These are phyloP conservation scores for Volvox reticuliferus DNA, from an alignment of 139 green algal genomes.

Conservation along the genomic window DNA sequence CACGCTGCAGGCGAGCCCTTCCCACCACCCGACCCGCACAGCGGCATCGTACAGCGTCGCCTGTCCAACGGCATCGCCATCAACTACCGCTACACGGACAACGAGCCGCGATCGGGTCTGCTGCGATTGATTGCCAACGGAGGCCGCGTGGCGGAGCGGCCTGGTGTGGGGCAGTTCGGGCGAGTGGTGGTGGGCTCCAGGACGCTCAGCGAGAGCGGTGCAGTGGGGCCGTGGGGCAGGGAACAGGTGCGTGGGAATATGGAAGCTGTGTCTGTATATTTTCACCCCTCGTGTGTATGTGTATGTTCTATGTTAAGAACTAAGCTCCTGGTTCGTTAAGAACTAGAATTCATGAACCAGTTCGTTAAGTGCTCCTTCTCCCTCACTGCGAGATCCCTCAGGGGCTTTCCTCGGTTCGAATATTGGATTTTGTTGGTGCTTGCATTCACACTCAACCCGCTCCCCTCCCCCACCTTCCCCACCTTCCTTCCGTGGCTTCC, in stretches of 20 bases:
- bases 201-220: slow-evolving; percentile 87
- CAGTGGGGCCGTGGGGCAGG: slow-evolving; percentile 83
- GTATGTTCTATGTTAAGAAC: too few species aligned
- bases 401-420: too few species aligned
- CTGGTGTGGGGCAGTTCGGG: slow-evolving; percentile 78
- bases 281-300: too few species aligned
- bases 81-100: slow-evolving; percentile 93
- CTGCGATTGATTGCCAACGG: slow-evolving; percentile 91
- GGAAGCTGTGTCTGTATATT: too few species aligned
- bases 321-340: too few species aligned
- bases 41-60: slow-evolving; percentile 85
- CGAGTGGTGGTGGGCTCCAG: slow-evolving; percentile 73
- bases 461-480: background rate
- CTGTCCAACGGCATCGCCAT: slow-evolving; percentile 95
- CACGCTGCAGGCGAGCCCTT: slow-evolving; percentile 34
- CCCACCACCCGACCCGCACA: slow-evolving; percentile 58
- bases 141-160: slow-evolving; percentile 70
- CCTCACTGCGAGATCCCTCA: too few species aligned
- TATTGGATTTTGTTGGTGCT: background rate
- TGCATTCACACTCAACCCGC: background rate
- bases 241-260: slow-evolving; percentile 69
- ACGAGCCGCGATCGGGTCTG: slow-evolving; percentile 92
- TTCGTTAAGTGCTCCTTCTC: too few species aligned
- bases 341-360: too few species aligned
- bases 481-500: too few species aligned